phyloP scores from a whole-genome alignment of 495 filamentous ascomycete genomes.

The Glarea lozoyensis region DNA sequence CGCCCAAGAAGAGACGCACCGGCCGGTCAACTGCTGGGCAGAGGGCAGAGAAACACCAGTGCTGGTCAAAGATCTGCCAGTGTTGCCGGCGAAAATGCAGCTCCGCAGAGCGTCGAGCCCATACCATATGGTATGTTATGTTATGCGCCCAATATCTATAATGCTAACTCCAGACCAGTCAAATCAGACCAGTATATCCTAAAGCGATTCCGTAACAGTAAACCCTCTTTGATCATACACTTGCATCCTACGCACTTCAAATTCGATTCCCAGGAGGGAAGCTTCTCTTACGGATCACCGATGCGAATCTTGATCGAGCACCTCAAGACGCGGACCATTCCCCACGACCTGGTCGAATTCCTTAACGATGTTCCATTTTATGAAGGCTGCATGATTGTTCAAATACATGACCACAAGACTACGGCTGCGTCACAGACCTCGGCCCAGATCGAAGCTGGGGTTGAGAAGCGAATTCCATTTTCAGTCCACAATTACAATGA shows the following conservation, averaged over 20 bases:
- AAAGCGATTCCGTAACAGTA: constrained; percentile 63
- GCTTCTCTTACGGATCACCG: constrained; percentile 81
- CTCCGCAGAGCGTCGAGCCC: constrained; percentile 28
- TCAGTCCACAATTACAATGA: constrained; percentile 88
- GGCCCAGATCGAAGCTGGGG: constrained; percentile 43
- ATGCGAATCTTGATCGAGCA: constrained; percentile 82
- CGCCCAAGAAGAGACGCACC: constrained; percentile 39
- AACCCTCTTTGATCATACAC: constrained; percentile 79
- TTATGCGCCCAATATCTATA: constrained; percentile 7
- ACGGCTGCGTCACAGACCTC: constrained; percentile 48
- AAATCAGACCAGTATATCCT: constrained; percentile 70
- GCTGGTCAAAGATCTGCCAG: constrained; percentile 33
- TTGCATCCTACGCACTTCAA: constrained; percentile 78
- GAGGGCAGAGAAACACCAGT: constrained; percentile 32
- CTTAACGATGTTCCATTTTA: constrained; percentile 77
- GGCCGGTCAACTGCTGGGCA: constrained; percentile 22
- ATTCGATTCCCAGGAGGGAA: constrained; percentile 90
- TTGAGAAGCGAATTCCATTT: constrained; percentile 55
- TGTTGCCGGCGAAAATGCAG: constrained; percentile 29
- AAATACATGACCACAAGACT: constrained; percentile 77
- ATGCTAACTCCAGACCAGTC: constrained; percentile 31
- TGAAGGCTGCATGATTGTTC: constrained; percentile 90
- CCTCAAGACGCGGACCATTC: constrained; percentile 36
- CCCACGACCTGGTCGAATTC: constrained; percentile 44
- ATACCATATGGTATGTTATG: constrained; percentile 36